phyloP scores from a whole-genome alignment of 2,329 filamentous ascomycete species.

The Pezicula rhizophila region DNA sequence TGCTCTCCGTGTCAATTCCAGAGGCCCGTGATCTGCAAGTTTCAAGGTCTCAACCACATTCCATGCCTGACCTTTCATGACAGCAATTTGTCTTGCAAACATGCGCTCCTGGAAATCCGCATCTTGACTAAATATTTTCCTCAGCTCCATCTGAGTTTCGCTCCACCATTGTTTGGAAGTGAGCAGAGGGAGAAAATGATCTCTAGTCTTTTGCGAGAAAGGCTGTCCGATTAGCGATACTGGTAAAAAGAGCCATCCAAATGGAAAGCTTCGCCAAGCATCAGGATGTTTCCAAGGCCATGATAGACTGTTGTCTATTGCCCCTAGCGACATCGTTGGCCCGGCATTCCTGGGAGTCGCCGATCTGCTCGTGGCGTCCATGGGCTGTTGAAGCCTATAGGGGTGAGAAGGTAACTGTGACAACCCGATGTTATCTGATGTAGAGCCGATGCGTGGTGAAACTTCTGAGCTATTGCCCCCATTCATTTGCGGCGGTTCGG shows the following conservation, averaged over 20 bases:
- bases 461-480: constrained; percentile 47
- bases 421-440: constrained; percentile 26
- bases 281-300: constrained; percentile 99
- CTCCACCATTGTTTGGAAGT: constrained; percentile 97
- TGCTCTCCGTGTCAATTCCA: constrained; percentile 84
- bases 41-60: constrained; percentile 98
- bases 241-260: constrained; percentile 96
- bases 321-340: constrained; percentile 67
- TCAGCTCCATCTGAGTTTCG: constrained; percentile 81
- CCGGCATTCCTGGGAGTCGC: constrained; percentile 30
- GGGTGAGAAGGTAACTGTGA: constrained; percentile 44
- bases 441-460: constrained; percentile 40
- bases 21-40: constrained; percentile 80
- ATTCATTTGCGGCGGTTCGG: constrained; percentile 69
- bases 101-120: constrained; percentile 97
- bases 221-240: constrained; percentile 94
- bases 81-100: constrained; percentile 96
- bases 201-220: constrained; percentile 87
- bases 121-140: constrained; percentile 84
- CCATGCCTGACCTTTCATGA: constrained; percentile 99
- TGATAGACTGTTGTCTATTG: constrained; percentile 95
- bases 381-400: constrained; percentile 75
- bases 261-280: constrained; percentile 84
- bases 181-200: constrained; percentile 91
- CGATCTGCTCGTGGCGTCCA: constrained; percentile 62